These are phyloP conservation scores for Lanmaoa pseudosensibilis DNA, from an alignment of 768 basidiomycete genomes.

Conservation along the genomic window DNA sequence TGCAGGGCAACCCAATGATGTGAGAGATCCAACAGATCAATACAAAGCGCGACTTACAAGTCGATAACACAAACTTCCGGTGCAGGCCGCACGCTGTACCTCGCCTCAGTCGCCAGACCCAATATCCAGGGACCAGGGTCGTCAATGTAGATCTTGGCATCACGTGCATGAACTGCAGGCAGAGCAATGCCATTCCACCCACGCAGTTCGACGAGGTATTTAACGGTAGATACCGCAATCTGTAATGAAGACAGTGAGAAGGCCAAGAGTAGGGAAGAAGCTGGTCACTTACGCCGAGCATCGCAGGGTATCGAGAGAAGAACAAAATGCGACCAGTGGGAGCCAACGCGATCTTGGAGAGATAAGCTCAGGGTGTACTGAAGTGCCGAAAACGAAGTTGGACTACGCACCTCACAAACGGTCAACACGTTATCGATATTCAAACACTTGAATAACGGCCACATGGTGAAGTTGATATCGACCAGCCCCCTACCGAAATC, in stretches of 20 bases:
- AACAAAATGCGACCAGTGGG: conserved; percentile 87
- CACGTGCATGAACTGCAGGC: conserved; percentile 80
- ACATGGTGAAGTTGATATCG: conserved; percentile 95
- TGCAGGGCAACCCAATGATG: neutral
- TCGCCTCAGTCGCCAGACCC: conserved; percentile 82
- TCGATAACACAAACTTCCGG: conserved; percentile 88
- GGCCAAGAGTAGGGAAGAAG: neutral
- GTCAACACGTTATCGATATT: conserved; percentile 93
- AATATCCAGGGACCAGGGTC: conserved; percentile 98
- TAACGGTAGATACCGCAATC: conserved; percentile 88
- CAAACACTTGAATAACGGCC: conserved; percentile 91
- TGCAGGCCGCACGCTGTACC: conserved; percentile 71
- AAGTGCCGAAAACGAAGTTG: neutral
- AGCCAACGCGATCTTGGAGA: conserved; percentile 71
- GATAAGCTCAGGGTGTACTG: neutral
- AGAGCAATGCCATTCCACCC: conserved; percentile 92
- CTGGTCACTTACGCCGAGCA: conserved; percentile 68
- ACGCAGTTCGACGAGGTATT: conserved; percentile 87
- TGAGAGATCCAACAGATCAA: conserved; percentile 4
- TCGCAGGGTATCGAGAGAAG: conserved; percentile 84
- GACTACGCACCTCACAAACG: conserved; percentile 70
- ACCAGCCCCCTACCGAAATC: conserved; percentile 91
- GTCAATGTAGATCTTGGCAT: conserved; percentile 90
- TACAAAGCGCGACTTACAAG: conserved; percentile 50
- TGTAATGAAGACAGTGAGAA: conserved; percentile 27